Conservation (phyloP, 2,329 filamentous ascomycete genomes). For the Cladosporium sp. region DNA sequence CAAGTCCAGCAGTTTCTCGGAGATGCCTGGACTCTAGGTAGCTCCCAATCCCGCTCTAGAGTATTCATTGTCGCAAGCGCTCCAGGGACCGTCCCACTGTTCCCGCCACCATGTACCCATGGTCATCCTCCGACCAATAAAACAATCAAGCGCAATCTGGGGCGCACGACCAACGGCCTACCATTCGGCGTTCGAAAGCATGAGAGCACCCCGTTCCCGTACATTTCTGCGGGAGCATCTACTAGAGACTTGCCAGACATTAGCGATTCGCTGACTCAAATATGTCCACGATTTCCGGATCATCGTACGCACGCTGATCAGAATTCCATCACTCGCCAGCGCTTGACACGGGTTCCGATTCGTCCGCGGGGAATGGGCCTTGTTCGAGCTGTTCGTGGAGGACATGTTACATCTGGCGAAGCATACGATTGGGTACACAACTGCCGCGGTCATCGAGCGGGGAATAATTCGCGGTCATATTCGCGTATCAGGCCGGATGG, state of each 20-base stretch:
- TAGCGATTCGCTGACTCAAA: slow-evolving; percentile 56
- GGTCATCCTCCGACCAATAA: slow-evolving; percentile 46
- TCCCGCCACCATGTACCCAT: slow-evolving; percentile 58
- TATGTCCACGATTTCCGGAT: slow-evolving; percentile 64
- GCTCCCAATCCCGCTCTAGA: slow-evolving; percentile 61
- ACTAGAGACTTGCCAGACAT: slow-evolving; percentile 60
- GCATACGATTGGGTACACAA: slow-evolving; percentile 17
- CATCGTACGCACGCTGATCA: slow-evolving; percentile 53
- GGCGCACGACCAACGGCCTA: slow-evolving; percentile 56
- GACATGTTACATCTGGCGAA: slow-evolving; percentile 25
- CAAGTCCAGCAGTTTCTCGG: slow-evolving; percentile 65
- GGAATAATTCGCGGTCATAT: slow-evolving; percentile 38
- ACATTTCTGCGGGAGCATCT: slow-evolving; percentile 51
- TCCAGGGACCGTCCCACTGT: slow-evolving; percentile 57
- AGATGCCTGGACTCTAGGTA: slow-evolving; percentile 66
- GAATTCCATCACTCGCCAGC: slow-evolving; percentile 37
- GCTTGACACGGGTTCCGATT: slow-evolving; percentile 58
- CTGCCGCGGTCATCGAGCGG: background rate
- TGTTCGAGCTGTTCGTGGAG: slow-evolving; percentile 25
- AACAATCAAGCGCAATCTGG: slow-evolving; percentile 42
- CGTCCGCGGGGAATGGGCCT: slow-evolving; percentile 39
- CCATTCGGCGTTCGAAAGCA: slow-evolving; percentile 53
- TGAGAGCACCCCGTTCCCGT: slow-evolving; percentile 57
- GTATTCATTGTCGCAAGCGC: slow-evolving; percentile 70
- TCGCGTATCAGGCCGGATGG: slow-evolving; percentile 49